These are phyloP conservation scores for Mortierella sp. DNA, from an alignment of 371 early-diverging fungal species.

Conservation along the genomic window DNA sequence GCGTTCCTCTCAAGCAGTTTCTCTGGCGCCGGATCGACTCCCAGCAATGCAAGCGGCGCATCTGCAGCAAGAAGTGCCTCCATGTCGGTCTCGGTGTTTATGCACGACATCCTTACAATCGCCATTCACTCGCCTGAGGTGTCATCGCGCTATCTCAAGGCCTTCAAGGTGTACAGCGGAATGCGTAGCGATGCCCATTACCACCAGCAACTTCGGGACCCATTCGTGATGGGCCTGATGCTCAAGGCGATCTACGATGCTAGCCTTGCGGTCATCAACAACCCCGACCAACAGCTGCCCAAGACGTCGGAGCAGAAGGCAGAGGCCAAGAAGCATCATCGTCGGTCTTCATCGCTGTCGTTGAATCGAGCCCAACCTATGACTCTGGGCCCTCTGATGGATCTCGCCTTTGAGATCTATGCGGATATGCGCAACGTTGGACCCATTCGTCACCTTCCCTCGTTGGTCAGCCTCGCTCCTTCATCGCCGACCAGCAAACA, in stretches of 20 bases:
- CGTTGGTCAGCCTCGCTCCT: constrained; percentile 24
- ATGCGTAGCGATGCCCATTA: constrained; percentile 38
- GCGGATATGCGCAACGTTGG: constrained; percentile 51
- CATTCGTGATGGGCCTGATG: constrained; percentile 48
- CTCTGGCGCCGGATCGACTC: constrained; percentile 5
- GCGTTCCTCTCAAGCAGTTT: constrained; percentile 16
- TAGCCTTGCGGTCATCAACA: constrained; percentile 26
- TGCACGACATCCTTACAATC: constrained; percentile 51
- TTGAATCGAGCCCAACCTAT: constrained; percentile 46
- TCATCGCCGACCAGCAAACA: constrained; percentile 14
- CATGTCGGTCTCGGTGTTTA: constrained; percentile 27
- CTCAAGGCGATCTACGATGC: constrained; percentile 56
- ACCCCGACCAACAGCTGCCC: constrained; percentile 22
- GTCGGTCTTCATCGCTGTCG: constrained; percentile 42
- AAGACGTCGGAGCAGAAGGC: background rate
- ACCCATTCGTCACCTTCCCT: constrained; percentile 46
- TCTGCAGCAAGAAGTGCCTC: background rate
- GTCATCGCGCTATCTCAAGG: constrained; percentile 49
- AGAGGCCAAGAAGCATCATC: constrained; percentile 26
- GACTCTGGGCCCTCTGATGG: constrained; percentile 51
- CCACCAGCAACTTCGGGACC: constrained; percentile 50
- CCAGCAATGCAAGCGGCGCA: background rate
- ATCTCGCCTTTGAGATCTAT: constrained; percentile 56
- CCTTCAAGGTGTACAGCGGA: constrained; percentile 48
- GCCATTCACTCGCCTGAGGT: constrained; percentile 50